Percentiles rank a stretch among this genome's conserved stretches.
phyloP scores from a whole-genome alignment of 2,329 filamentous ascomycete species.

The Macrophomina phaseolina region DNA sequence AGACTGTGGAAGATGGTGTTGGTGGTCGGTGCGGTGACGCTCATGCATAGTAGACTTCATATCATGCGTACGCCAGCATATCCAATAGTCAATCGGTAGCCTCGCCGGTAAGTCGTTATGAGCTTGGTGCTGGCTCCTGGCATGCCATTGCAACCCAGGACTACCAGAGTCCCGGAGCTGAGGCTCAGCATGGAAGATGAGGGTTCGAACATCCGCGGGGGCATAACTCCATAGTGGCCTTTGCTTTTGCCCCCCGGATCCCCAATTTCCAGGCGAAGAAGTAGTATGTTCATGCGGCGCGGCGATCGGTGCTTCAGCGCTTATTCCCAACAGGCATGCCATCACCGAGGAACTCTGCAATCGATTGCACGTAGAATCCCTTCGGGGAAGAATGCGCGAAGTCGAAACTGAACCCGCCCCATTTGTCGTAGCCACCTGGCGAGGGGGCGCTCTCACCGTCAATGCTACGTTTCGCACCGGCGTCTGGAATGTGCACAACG shows the following conservation, averaged over 20 bases:
- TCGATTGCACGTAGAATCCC: constrained; percentile 17
- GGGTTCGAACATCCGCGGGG: neutral
- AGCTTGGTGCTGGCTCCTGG: neutral
- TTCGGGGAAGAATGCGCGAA: constrained; percentile 5
- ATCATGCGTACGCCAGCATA: neutral
- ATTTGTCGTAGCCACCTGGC: constrained; percentile 11
- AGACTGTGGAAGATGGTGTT: neutral
- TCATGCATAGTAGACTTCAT: constrained; percentile 8
- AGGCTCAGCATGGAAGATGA: neutral
- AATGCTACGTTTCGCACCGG: neutral
- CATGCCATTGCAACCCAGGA: neutral
- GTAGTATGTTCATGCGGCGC: neutral
- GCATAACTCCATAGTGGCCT: neutral
- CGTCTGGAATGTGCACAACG: neutral
- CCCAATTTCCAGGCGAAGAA: neutral
- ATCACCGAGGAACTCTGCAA: constrained; percentile 15
- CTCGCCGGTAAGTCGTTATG: neutral
- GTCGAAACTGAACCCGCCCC: constrained; percentile 5
- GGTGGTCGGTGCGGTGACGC: neutral
- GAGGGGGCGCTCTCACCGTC: neutral
- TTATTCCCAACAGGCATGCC: neutral
- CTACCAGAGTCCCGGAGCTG: neutral
- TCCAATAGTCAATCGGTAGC: neutral
- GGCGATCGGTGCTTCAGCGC: neutral
- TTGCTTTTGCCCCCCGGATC: neutral